Base-by-base conservation (phyloP, 192 early-diverging fungal genomes). In the Borealophlyctis nickersoniae region DNA sequence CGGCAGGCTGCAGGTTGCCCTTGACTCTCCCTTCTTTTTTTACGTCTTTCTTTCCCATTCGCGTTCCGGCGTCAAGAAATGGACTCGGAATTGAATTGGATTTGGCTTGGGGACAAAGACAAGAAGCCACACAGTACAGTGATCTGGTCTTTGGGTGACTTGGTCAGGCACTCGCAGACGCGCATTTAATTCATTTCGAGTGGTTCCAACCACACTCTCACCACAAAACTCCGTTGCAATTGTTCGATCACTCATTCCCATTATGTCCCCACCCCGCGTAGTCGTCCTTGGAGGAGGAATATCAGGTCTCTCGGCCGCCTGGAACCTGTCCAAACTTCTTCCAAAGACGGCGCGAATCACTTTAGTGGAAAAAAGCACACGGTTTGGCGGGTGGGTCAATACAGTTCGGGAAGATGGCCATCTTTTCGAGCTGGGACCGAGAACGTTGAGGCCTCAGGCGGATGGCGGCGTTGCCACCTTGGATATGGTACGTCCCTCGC, bases 231-330 rank as follows among this genome's bases (percentile, higher is more conserved):
- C n/a, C n/a, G n/a, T n/a, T n/a, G n/a, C n/a, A n/a, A n/a, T n/a
- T n/a, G n/a, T n/a, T n/a, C n/a, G n/a, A n/a, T n/a, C n/a, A n/a
- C n/a, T n/a, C n/a, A n/a, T n/a, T n/a, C n/a, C n/a, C n/a, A n/a
- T n/a, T n/a, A n/a, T n/a, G n/a, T n/a, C n/a, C n/a, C n/a, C n/a
- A n/a, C n/a, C n/a, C n/a, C n/a, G n/a, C n/a, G n/a, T 92, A 65
- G 81, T 84, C 4, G 86, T 98, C n/a, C 74, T 98, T 3, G 95
- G 95, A 33, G 94, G 91, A 32, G 96, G 96, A 30, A 89, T 98
- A 66, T 87, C 88, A 23, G 94, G 94, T 14, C 85, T 98, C 19
- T 85, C 88, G 36, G 77, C 91, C 2, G 92, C 92, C 2, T 94
- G 86, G 81, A 90, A 89, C 73, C 73, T 92, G 19, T 71, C 89